Conservation (phyloP, 768 basidiomycete genomes). For the Rhodotorula diobovata region DNA sequence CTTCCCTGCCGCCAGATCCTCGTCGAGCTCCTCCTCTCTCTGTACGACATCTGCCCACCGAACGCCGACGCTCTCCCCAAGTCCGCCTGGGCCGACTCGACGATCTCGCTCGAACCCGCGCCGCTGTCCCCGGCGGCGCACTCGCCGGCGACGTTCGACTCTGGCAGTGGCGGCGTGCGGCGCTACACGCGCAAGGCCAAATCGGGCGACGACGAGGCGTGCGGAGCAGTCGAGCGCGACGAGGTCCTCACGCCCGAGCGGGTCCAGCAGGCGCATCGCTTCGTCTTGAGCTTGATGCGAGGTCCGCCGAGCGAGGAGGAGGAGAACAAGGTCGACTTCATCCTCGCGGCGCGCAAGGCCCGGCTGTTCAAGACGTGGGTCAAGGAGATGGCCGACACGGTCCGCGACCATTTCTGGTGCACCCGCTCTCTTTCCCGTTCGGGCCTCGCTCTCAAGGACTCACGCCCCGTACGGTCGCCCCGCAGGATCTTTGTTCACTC, state of each 20-base stretch:
- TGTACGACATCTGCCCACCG: slow-evolving; percentile 80
- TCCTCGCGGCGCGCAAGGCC: slow-evolving; percentile 46
- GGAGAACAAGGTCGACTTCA: slow-evolving; percentile 47
- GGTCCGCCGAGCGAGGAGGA: slow-evolving; percentile 42
- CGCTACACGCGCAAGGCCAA: slow-evolving; percentile 32
- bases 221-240: slow-evolving; percentile 6
- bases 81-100: slow-evolving; percentile 28
- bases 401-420: slow-evolving; percentile 62
- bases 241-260: slow-evolving; percentile 31
- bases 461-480: neutral
- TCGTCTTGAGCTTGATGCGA: slow-evolving; percentile 34
- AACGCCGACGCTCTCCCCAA: slow-evolving; percentile 51
- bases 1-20: slow-evolving; percentile 84
- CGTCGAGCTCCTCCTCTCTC: slow-evolving; percentile 72
- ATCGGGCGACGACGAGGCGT: slow-evolving; percentile 8
- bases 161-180: slow-evolving; percentile 15
- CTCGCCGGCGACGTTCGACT: slow-evolving; percentile 16
- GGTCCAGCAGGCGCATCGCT: slow-evolving; percentile 13
- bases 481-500: slow-evolving; percentile 93
- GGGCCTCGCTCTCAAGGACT: no score
- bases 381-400: slow-evolving; percentile 78
- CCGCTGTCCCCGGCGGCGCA: slow-evolving; percentile 25
- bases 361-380: slow-evolving; percentile 76
- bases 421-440: slow-evolving; percentile 1
- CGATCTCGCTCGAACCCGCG: slow-evolving; percentile 29